Base-by-base conservation (phyloP, 179 eudicot genomes). In the Patellifolia procumbens region DNA sequence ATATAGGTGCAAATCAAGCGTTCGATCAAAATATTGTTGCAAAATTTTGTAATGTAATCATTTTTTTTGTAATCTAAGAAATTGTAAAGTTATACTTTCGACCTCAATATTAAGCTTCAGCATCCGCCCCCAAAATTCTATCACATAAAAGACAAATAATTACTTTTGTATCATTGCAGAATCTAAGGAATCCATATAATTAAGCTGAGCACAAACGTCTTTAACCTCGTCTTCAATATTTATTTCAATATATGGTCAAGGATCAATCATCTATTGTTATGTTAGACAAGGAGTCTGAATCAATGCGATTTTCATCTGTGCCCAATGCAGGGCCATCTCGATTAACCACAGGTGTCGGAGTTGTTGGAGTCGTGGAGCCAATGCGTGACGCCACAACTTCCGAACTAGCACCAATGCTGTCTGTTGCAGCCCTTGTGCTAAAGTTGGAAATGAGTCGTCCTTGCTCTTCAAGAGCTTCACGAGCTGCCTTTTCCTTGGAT, bases 401-500 rank as follows among this genome's bases (percentile, higher is more conserved):
- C 29, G 65, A 53, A 68, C 64, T 70, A 68, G 61, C 58, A 77
- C 68, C 83, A 51, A 34, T 74, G 9, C 56, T 29, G 39, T 58
- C 79, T 70, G 83, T 43, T 75, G 43, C 79, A 48, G 79, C 69
- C 9, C 42, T 58, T 9, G 76, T 16, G 37, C 61, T 67, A 42
- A 88, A 39, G 26, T 68, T 86, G 26, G 87, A 70, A 65, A 77
- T 58, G 28, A 86, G 80, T 29, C 89, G 75, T 46, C 90, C 90
- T 83, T 80, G 88, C 51, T 80, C 90, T 81, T 84, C 89, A 79
- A 89, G 59, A 48, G 97, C 88, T 84, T 92, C 97, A 8, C 86
- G 88, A 26, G 94, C 93, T 42, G 97, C 98, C 80, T 83, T 87
- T 83, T 91, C 92, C 83, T 94, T 91, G 45, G 93, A 89, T 72